phyloP scores from a whole-genome alignment of 768 basidiomycete species.

The Leccinellum luteum region DNA sequence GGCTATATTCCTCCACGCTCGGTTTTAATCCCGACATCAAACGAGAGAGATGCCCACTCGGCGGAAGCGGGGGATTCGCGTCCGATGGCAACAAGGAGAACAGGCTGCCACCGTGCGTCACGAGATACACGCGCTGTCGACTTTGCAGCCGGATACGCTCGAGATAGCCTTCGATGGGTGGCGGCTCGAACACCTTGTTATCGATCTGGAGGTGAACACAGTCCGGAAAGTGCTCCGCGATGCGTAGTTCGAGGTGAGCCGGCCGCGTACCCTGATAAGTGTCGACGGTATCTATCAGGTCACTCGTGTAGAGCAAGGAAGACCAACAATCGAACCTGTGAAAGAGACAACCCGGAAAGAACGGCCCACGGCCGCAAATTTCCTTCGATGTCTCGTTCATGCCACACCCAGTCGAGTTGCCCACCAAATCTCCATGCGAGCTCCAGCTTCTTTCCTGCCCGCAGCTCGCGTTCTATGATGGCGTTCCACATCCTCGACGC shows the following conservation, averaged over 20 bases:
- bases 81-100: conserved; percentile 53
- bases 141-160: conserved; percentile 61
- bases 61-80: conserved; percentile 70
- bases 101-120: conserved; percentile 69
- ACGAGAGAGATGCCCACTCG: conserved; percentile 43
- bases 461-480: conserved; percentile 52
- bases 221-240: conserved; percentile 65
- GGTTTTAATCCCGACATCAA: conserved; percentile 29
- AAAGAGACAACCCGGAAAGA: conserved; percentile 70
- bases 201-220: conserved; percentile 39
- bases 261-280: conserved; percentile 35
- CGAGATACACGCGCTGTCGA: conserved; percentile 64
- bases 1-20: conserved; percentile 27
- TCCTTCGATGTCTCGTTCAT: conserved; percentile 63
- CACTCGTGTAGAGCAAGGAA: conserved; percentile 1
- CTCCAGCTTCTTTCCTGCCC: conserved; percentile 57
- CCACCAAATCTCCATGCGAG: conserved; percentile 77
- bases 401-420: conserved; percentile 85
- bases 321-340: conserved; percentile 48
- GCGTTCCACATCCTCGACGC: conserved; percentile 53
- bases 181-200: conserved; percentile 64
- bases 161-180: conserved; percentile 83
- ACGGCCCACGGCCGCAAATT: conserved; percentile 66
- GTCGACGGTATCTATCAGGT: conserved; percentile 8
- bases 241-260: conserved; percentile 69